Base-by-base conservation (phyloP, 1,139 yeast species). In the Sugiyamaella xylanicola region DNA sequence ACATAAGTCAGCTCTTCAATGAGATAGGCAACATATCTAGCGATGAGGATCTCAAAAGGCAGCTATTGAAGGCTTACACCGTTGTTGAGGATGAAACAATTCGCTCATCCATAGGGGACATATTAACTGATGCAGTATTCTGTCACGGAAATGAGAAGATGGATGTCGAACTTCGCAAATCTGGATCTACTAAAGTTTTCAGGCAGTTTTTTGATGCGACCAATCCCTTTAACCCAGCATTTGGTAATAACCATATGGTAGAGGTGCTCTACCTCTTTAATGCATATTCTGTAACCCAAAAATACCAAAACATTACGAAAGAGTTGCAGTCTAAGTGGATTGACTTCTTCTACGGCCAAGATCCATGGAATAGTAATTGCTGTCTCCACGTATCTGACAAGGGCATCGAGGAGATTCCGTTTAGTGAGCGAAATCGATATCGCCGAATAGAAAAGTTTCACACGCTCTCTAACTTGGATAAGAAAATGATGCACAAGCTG, bases 221-320 rank as follows among this genome's bases (percentile, higher is more conserved):
- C 15, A 68, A 68, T 44, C 71, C 71, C 2, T 59, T 59, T 40
- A 54, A 47, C 9, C 58, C 62, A 1, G 29, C 53, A 1, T 51
- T 62, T 36, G 70, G 69, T 25, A 67, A 67, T 43, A 67, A 65
- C 51, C 71, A 68, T 51, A 67, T 67, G 65, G 71, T 68, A 11
- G 71, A 68, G 53, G 65, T 68, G 13, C 56, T 67, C 19, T 68
- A 65, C 48, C 45, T 64, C 25, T 56, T 68, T 36, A 61, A 61
- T 44, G 65, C 66, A n/a, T 68, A 64, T 58, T 49, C 51, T 17
- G 51, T 63, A 15, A 59, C 55, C 15, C 36, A 51, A 5, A 53
- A 53, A 29, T 48, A 56, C 44, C 59, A 55, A 41, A 44, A 17
- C 5, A 56, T 63, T 27, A 52, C 63, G 9, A 53, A 50, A 16